Percentiles rank a stretch among this genome's conserved stretches.
These are phyloP conservation scores for Xylariaceae sp. DNA, from an alignment of 2,329 filamentous ascomycete genomes.

Conservation along the genomic window DNA sequence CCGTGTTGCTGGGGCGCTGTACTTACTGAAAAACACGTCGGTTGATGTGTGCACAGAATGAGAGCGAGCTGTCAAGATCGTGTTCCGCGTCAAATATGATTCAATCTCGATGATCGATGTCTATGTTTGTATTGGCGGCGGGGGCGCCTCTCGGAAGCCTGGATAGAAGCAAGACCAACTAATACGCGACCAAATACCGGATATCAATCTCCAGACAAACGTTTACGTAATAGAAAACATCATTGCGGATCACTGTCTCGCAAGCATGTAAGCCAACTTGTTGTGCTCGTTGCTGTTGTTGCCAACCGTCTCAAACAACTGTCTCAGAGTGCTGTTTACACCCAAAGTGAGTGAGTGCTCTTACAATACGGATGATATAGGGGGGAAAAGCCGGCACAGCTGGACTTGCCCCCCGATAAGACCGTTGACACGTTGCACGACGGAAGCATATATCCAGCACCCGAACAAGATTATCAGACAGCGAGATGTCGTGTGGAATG, in stretches of 20 bases:
- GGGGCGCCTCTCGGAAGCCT: background rate
- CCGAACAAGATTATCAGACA: constrained; percentile 22
- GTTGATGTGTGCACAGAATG: constrained; percentile 4
- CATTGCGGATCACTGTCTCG: background rate
- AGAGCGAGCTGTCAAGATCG: background rate
- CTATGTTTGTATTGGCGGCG: background rate
- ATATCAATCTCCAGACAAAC: background rate
- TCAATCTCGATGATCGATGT: constrained; percentile 8
- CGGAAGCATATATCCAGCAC: constrained; percentile 14
- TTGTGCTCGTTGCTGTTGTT: constrained; percentile 1
- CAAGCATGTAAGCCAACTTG: background rate
- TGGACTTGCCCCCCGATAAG: constrained; percentile 17
- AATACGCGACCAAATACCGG: background rate
- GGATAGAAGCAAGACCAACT: background rate
- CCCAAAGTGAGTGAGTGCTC: constrained; percentile 6
- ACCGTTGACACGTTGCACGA: constrained; percentile 28
- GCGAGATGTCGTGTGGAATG: constrained; percentile 22
- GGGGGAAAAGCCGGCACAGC: background rate
- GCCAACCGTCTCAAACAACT: constrained; percentile 1
- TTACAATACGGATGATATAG: background rate
- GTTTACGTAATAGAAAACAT: background rate
- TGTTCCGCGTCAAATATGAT: constrained; percentile 5
- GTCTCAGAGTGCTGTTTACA: constrained; percentile 10
- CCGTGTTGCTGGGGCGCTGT: constrained; percentile 7
- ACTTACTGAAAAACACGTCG: constrained; percentile 12